Evolutionary conservation across 1,284 basidiomycete species (phyloP).

Genomic region (Cryptococcus depauperatus): DNA sequence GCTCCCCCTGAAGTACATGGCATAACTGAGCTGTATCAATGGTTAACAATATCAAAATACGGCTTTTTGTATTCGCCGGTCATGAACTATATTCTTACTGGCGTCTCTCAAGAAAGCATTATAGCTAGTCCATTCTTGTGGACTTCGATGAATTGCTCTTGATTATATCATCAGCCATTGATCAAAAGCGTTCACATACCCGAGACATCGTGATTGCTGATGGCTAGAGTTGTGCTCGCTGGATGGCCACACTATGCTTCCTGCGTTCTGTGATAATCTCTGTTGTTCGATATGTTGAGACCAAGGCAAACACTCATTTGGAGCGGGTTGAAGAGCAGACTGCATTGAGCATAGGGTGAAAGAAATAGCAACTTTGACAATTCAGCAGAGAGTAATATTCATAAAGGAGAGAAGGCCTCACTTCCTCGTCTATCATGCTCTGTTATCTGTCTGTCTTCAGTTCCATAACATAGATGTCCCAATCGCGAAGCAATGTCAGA

Average conservation of each 20-base stretch:
- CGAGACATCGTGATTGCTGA: too few relatives aligned
- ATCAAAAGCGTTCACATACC: too few relatives aligned
- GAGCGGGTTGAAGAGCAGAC: slow-evolving; percentile 32
- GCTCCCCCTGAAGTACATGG: slow-evolving; percentile 24
- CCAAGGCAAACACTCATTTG: slow-evolving; percentile 35
- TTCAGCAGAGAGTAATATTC: not conserved
- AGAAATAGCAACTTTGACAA: slow-evolving; percentile 35
- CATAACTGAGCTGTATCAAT: slow-evolving; percentile 32
- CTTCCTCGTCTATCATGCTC: slow-evolving; percentile 7
- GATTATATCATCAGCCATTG: too few relatives aligned
- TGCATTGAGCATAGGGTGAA: slow-evolving; percentile 40
- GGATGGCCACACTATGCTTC: too few relatives aligned
- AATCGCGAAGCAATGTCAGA: slow-evolving; percentile 6
- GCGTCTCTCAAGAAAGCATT: slow-evolving; percentile 40
- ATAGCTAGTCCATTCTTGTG: slow-evolving; percentile 44
- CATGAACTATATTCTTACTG: slow-evolving; percentile 20
- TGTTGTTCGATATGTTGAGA: not conserved
- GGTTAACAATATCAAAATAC: too few relatives aligned
- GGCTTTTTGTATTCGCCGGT: not conserved
- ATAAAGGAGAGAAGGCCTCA: not conserved
- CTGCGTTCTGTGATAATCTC: too few relatives aligned
- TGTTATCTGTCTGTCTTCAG: not conserved
- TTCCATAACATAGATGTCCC: not conserved
- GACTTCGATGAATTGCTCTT: slow-evolving; percentile 41
- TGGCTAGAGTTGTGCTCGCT: too few relatives aligned